phyloP scores from a whole-genome alignment of 2,329 filamentous ascomycete genomes.

The Apiospora kogelbergensis region DNA sequence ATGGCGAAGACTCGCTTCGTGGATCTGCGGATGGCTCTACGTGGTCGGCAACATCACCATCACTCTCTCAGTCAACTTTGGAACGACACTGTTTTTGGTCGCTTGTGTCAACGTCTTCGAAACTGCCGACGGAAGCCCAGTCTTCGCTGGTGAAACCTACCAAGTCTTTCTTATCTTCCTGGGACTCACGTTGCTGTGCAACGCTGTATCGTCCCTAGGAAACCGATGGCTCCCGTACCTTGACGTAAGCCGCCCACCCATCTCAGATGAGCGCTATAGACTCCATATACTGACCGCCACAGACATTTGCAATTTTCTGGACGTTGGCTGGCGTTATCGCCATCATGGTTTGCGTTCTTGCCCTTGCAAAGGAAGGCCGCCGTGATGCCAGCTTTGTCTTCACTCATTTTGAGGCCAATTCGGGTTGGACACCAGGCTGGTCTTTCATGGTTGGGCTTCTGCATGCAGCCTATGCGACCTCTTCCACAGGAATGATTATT shows the following conservation, averaged over 20 bases:
- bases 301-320: constrained; percentile 74
- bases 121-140: constrained; percentile 38
- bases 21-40: constrained; percentile 75
- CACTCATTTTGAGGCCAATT: constrained; percentile 65
- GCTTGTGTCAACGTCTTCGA: constrained; percentile 58
- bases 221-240: constrained; percentile 67
- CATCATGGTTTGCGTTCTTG: constrained; percentile 62
- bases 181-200: constrained; percentile 63
- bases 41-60: constrained; percentile 81
- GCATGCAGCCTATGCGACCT: constrained; percentile 72
- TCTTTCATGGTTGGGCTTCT: constrained; percentile 72
- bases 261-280: constrained; percentile 12
- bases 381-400: constrained; percentile 64
- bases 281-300: background rate
- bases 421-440: constrained; percentile 71
- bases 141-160: constrained; percentile 54
- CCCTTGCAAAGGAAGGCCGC: constrained; percentile 67
- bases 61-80: constrained; percentile 80
- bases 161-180: constrained; percentile 73
- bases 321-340: constrained; percentile 70
- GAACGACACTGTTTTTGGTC: constrained; percentile 65
- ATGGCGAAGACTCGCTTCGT: constrained; percentile 64
- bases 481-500: constrained; percentile 78
- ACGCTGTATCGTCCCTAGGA: constrained; percentile 64
- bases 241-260: constrained; percentile 53